Conservation (phyloP, 2,329 filamentous ascomycete species). For the Trichoderma afroharzianum region DNA sequence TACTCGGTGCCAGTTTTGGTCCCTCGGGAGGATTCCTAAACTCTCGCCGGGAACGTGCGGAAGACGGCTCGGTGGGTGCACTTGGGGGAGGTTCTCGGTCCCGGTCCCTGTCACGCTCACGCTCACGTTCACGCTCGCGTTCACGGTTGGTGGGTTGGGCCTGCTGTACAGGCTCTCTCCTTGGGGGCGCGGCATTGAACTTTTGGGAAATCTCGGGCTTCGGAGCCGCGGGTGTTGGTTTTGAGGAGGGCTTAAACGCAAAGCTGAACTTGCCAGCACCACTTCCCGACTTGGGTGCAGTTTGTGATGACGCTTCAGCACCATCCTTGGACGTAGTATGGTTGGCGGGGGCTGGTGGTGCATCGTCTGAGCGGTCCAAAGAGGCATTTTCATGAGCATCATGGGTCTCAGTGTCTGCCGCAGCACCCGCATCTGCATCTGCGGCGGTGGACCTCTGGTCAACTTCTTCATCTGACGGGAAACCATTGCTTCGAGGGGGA, state of each 20-base stretch:
- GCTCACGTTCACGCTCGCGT: background rate
- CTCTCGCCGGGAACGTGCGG: slow-evolving; percentile 40
- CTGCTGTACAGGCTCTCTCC: slow-evolving; percentile 33
- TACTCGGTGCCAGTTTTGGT: slow-evolving; percentile 43
- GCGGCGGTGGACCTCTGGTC: slow-evolving; percentile 22
- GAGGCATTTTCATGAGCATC: slow-evolving; percentile 17
- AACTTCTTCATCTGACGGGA: slow-evolving; percentile 19
- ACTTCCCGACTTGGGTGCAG: slow-evolving; percentile 52
- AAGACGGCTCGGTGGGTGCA: slow-evolving; percentile 53
- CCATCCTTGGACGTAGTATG: slow-evolving; percentile 43
- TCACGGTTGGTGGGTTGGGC: slow-evolving; percentile 22
- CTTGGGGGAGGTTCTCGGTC: slow-evolving; percentile 48
- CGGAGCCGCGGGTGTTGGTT: slow-evolving; percentile 52
- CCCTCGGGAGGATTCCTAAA: slow-evolving; percentile 33
- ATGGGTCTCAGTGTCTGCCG: slow-evolving; percentile 19
- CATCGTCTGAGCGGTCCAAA: background rate
- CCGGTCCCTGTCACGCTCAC: background rate
- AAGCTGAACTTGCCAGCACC: slow-evolving; percentile 75
- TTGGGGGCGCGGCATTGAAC: slow-evolving; percentile 60
- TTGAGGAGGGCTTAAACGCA: slow-evolving; percentile 75
- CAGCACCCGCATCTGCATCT: slow-evolving; percentile 17
- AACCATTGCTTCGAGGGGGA: slow-evolving; percentile 19
- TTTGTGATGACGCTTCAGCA: slow-evolving; percentile 41
- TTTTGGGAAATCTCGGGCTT: slow-evolving; percentile 66
- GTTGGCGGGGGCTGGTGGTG: background rate